Base-by-base conservation (phyloP, 2,329 filamentous ascomycete genomes). In the Ramularia endophylla region DNA sequence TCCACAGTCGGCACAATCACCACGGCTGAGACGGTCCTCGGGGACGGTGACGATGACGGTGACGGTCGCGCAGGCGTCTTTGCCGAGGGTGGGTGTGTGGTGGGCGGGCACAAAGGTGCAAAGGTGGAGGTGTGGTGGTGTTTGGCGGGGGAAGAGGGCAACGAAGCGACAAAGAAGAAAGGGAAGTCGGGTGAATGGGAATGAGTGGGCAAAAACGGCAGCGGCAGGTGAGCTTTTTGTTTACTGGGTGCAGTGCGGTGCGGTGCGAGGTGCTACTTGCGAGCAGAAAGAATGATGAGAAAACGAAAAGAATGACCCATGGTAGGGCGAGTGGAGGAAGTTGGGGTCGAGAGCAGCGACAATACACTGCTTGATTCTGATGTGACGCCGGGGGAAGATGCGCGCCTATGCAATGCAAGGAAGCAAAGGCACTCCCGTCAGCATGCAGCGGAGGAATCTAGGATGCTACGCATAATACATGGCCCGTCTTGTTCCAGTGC, bases 261-360 rank as follows among this genome's bases (percentile, higher is more conserved):
- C n/a, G n/a, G n/a, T n/a, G n/a, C n/a, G n/a, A n/a, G n/a, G n/a
- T n/a, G n/a, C n/a, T 11, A 25, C 22, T 25, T 25, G 22, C 22
- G 22, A 11, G 22, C 22, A 25, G 36, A 36, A 46, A 43, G 43
- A 46, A 19, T 35, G 32, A 43, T 38, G 28, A 29, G 11, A 36
- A 27, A 29, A 36, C 30, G 32, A 27, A 28, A 22, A 22, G 16
- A 36, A 17, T 19, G 19, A 13, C 9, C 12, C 11, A 27, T 20
- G 37, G 8, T 36, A 25, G 15, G 17, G 22, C 15, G 31, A 35
- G 39, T 36, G 39, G 28, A 33, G 27, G 37, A 40, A 19, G 11
- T 30, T 36, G 35, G 22, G 6, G 22, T 25, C 6, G 11, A 25
- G 22, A 25, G 22, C 22, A 11, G 22, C 22, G 22, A 25, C 22